Base-by-base conservation (phyloP, 352 stramenopile genomes). In the Globisporangium orthogonon region DNA sequence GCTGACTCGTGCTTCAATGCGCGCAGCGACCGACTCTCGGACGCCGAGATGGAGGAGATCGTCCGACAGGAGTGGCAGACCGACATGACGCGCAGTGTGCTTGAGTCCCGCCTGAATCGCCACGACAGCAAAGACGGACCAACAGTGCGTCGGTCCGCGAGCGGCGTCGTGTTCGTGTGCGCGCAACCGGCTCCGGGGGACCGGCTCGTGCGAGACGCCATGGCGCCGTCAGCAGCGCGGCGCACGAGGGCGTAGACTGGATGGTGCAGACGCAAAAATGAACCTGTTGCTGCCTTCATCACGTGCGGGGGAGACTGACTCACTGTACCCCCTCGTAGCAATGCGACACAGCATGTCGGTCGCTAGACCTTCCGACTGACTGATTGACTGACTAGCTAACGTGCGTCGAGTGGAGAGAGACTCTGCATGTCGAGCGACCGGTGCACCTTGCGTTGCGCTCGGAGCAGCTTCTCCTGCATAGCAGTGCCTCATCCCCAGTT, bases 11-110 rank as follows among this genome's bases (percentile, higher is more conserved):
- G 33, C 10, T 18, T 17, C 11, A 17, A 17, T 18, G 41, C 13
- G 10, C 13, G 41, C 39, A 45, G 56, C 37, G 37, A 43, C 11
- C 37, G 37, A 6, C 33, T 87, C 31, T 81, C 41, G 14, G 67
- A 81, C 14, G 48, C 57, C n/a, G 81, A 88, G 56, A 48, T 87
- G 47, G 58, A 63, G 11, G 60, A 63, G 33, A 74, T 89, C 17
- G 66, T 86, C 9, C 47, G 52, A 17, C 76, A 89, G 33, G 78
- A 89, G 45, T 89, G 81, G 78, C 76, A 74, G 30, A 87, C 75
- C 2, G 65, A 88, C 44, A 74, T 87, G 62, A 73, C 71, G 17
- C 73, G 76, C 14, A 69, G 54, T 40, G 65, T 86, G 31, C 69
- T 84, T 61, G 65, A 84, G 52, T 62, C 62, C 15, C 71, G 81